Base-by-base conservation (phyloP, 768 basidiomycete genomes). In the Gloeophyllum trabeum region DNA sequence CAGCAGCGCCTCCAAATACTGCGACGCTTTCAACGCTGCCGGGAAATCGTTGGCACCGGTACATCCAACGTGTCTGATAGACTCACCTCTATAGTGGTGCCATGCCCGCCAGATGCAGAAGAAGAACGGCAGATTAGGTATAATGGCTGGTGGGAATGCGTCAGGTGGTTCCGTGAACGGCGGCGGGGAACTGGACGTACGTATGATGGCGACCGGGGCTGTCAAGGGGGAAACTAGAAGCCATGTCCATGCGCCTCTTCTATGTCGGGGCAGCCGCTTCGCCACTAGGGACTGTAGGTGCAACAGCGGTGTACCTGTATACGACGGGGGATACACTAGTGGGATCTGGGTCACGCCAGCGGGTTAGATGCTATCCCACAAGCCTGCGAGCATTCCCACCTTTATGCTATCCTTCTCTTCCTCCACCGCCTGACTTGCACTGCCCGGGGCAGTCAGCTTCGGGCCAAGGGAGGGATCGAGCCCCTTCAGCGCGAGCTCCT, bases 71-170 rank as follows among this genome's bases (percentile, higher is more conserved):
- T 36, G 26, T 34, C 10, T 19, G 14, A 14, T 35, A 35, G 38
- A 14, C 41, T 28, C 44, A 84, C 85, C 84, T 70, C 68, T 73
- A 55, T 81, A 89, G 58, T 90, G 86, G 30, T 79, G 81, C 85
- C 85, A 90, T 34, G 83, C 78, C 35, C 86, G 70, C 86, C 86
- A 90, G 6, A 68, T 73, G 51, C 83, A 87, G 60, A 84, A 90
- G 64, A 90, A 86, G 56, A 90, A 81, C 0, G 86, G 86, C 18
- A 90, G 59, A 55, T 90, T 90, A 23, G 86, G 87, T 59, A 89
- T 75, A 35, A 89, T 54, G 20, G 86, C 86, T 89, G 44, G 14
- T 12, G 25, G 20, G 7, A 42, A 38, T 22, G 7, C 16, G 37
- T 21, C 13, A 24, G 28, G 39, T 20, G 41, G 20, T 13, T 37